Conservation (phyloP, 768 basidiomycete genomes). For the Amyloporia xantha region DNA sequence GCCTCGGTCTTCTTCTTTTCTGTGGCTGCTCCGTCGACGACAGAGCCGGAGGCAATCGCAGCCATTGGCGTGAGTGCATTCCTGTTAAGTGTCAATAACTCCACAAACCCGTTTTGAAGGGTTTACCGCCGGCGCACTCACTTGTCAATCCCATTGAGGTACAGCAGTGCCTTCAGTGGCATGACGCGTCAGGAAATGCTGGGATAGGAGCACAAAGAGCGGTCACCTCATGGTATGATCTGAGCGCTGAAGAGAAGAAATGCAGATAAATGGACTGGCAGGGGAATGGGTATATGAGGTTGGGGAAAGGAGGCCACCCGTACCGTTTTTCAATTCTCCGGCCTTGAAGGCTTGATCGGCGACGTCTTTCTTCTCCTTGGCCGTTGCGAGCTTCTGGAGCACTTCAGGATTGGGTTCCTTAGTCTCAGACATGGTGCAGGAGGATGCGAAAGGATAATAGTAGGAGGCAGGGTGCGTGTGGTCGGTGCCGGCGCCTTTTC, state of each 20-base stretch:
- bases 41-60: constrained; percentile 6
- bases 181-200: background rate
- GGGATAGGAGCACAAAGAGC: background rate
- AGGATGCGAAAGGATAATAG: background rate
- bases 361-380: constrained; percentile 37
- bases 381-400: constrained; percentile 48
- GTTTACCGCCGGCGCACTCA: constrained; percentile 19
- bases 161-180: constrained; percentile 49
- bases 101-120: background rate
- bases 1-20: constrained; percentile 60
- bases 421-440: background rate
- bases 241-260: constrained; percentile 42
- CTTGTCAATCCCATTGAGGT: constrained; percentile 74
- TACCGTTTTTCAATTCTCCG: constrained; percentile 26
- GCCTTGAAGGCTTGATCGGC: constrained; percentile 31
- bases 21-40: constrained; percentile 13
- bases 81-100: constrained; percentile 3
- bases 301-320: constrained; percentile 2
- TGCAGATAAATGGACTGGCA: constrained; percentile 2
- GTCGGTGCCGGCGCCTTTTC: background rate
- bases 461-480: background rate
- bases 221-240: constrained; percentile 62
- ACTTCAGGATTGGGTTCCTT: constrained; percentile 2
- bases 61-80: constrained; percentile 10
- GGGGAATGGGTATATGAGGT: background rate